Evolutionary conservation across 2,329 filamentous ascomycete genomes (phyloP).

Genomic region (Grosmannia huntii): DNA sequence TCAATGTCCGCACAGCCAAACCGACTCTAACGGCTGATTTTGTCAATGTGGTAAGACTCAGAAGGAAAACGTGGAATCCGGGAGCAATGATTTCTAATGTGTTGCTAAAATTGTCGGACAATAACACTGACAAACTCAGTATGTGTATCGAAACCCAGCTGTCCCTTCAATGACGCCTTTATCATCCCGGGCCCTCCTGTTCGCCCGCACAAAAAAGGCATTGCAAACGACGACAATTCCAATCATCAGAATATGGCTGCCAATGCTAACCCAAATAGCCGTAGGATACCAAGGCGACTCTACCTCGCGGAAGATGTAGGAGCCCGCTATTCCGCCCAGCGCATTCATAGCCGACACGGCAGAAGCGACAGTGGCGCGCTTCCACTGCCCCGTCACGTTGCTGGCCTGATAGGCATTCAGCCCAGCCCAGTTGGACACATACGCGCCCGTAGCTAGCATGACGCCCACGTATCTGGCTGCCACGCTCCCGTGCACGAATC

Average conservation of each 20-base stretch:
- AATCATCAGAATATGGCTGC: background rate
- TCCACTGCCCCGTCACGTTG: slow-evolving; percentile 81
- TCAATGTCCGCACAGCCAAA: too few species aligned
- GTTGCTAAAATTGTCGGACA: too few species aligned
- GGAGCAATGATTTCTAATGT: background rate
- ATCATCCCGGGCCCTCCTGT: background rate
- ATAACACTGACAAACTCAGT: background rate
- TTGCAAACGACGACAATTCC: background rate
- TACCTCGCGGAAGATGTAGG: slow-evolving; percentile 49
- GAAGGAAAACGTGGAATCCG: too few species aligned
- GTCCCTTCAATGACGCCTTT: background rate
- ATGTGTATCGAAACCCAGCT: background rate
- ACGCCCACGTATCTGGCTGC: slow-evolving; percentile 58
- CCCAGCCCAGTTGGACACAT: slow-evolving; percentile 63
- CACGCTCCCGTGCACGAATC: slow-evolving; percentile 30
- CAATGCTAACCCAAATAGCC: background rate
- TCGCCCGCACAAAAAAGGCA: background rate
- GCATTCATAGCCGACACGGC: slow-evolving; percentile 64
- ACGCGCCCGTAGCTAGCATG: slow-evolving; percentile 60
- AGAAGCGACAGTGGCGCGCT: slow-evolving; percentile 64
- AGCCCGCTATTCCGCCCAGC: slow-evolving; percentile 64
- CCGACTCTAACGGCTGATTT: too few species aligned
- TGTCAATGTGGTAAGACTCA: too few species aligned
- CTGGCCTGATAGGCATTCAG: slow-evolving; percentile 72
- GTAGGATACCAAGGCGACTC: background rate